These are phyloP conservation scores for Heracleum sosnowskyi DNA, from an alignment of 129 eudicot genomes.

Conservation along the genomic window DNA sequence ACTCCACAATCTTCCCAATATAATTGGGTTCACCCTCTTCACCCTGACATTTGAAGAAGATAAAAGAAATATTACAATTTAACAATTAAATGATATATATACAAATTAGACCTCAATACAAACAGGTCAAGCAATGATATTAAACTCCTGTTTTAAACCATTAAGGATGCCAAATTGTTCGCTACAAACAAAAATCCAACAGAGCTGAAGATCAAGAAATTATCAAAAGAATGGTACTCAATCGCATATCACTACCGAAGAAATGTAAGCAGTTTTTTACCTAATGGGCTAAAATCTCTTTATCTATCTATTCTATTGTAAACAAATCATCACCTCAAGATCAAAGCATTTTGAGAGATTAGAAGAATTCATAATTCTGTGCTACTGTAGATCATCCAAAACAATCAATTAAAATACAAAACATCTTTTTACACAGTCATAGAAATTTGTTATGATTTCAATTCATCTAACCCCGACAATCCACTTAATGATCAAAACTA, in stretches of 20 bases:
- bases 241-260: neutral
- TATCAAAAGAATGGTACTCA: neutral
- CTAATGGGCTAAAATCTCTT: neutral
- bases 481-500: neutral
- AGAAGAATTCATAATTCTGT: neutral
- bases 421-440: neutral
- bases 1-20: slow-evolving; percentile 42
- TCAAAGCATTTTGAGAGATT: neutral
- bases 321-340: neutral
- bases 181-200: neutral
- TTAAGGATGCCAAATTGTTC: neutral
- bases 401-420: neutral
- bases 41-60: slow-evolving; percentile 23
- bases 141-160: neutral
- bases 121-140: neutral
- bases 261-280: neutral
- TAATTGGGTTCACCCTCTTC: slow-evolving; percentile 42
- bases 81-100: neutral
- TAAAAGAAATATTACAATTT: neutral
- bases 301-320: neutral
- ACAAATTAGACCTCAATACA: neutral
- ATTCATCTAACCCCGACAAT: no score
- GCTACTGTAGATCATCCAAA: neutral
- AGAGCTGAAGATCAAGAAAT: neutral
- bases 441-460: neutral